Conservation (phyloP, 257 asterid species). For the Verbascum thapsus region DNA sequence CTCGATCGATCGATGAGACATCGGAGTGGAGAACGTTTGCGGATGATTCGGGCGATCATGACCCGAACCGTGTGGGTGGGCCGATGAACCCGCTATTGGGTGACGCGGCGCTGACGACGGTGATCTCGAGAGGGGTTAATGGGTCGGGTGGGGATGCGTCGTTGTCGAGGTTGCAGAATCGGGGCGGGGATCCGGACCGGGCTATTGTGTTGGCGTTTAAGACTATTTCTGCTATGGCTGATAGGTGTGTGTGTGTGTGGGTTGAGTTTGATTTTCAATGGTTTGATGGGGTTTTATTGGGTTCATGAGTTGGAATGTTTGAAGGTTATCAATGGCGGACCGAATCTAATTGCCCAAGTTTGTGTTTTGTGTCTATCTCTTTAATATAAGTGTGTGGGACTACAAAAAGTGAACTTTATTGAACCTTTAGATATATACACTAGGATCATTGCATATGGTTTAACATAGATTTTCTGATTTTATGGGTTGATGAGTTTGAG, state of each 20-base stretch:
- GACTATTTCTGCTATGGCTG: constrained; percentile 57
- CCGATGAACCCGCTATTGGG: constrained; percentile 62
- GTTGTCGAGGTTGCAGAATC: constrained; percentile 57
- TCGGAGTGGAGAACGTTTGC: constrained; percentile 66
- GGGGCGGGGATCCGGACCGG: constrained; percentile 64
- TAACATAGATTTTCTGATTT: no score
- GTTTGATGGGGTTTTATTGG: not conserved
- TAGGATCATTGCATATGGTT: no score
- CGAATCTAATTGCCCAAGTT: no score
- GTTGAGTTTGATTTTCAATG: not conserved
- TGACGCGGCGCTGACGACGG: constrained; percentile 53
- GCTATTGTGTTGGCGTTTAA: constrained; percentile 55
- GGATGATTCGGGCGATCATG: constrained; percentile 65
- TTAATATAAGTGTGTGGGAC: no score
- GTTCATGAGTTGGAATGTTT: not conserved
- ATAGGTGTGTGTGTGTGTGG: constrained; percentile 35
- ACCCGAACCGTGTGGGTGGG: constrained; percentile 70
- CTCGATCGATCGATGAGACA: constrained; percentile 54
- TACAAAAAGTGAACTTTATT: no score
- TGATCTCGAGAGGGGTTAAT: constrained; percentile 50
- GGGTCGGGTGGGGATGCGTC: constrained; percentile 52
- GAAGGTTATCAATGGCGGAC: no score
- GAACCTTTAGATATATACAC: no score
- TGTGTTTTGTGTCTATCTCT: no score
- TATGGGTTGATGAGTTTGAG: no score